Percentiles rank a stretch among this genome's conserved stretches.
These are phyloP conservation scores for Somion occarium DNA, from an alignment of 1,284 basidiomycete species.

Conservation along the genomic window DNA sequence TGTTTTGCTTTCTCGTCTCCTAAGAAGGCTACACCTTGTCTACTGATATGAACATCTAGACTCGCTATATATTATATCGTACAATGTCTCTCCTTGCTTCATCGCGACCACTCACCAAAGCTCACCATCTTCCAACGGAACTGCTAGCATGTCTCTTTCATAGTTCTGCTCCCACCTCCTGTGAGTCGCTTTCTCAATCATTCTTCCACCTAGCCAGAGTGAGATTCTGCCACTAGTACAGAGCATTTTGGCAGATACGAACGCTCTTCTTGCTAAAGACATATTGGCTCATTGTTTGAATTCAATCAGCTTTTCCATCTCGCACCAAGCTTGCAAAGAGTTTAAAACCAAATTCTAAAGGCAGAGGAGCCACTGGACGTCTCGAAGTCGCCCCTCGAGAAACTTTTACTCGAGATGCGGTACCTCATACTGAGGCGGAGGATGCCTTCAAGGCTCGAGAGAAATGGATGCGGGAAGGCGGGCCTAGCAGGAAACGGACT, in stretches of 20 bases:
- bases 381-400: constrained; percentile 28
- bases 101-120: neutral
- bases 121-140: constrained; percentile 2
- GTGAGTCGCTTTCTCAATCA: no score
- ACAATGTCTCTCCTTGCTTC: constrained; percentile 3
- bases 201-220: no score
- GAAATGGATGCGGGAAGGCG: neutral
- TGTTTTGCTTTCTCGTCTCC: no score
- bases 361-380: constrained; percentile 6
- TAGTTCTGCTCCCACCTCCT: neutral
- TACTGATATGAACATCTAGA: no score
- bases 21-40: no score
- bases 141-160: constrained; percentile 3
- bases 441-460: constrained; percentile 2
- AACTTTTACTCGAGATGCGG: constrained; percentile 23
- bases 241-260: no score
- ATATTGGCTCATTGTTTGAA: neutral
- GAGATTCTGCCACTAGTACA: no score
- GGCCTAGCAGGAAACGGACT: neutral
- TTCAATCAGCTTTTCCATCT: constrained; percentile 17
- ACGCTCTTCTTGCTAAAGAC: neutral
- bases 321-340: constrained; percentile 34
- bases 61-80: no score
- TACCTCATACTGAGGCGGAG: constrained; percentile 24
- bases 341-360: constrained; percentile 23